These are phyloP conservation scores for Sphaerulina vaccinii DNA, from an alignment of 2,329 filamentous ascomycete genomes.

Conservation along the genomic window DNA sequence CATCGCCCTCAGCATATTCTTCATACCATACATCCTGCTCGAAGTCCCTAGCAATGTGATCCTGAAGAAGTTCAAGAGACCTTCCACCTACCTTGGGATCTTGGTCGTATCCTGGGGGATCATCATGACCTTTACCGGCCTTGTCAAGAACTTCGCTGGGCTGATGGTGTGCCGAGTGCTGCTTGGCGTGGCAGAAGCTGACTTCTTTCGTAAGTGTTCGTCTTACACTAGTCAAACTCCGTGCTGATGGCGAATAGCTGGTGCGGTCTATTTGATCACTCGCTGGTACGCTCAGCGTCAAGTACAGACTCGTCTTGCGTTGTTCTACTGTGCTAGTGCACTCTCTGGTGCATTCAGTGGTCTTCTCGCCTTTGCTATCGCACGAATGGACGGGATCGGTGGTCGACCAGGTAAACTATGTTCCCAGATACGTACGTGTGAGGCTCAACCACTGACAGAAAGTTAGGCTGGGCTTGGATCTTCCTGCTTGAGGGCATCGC, in stretches of 20 bases:
- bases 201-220: constrained; percentile 23
- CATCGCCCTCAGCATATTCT: constrained; percentile 39
- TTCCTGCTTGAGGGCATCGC: constrained; percentile 59
- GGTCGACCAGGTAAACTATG: constrained; percentile 25
- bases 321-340: constrained; percentile 27
- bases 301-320: constrained; percentile 26
- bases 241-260: neutral
- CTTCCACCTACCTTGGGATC: constrained; percentile 30
- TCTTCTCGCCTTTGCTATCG: constrained; percentile 30
- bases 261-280: constrained; percentile 21
- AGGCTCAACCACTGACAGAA: no score
- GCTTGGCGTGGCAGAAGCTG: constrained; percentile 28
- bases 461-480: constrained; percentile 43
- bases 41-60: constrained; percentile 37
- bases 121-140: constrained; percentile 30
- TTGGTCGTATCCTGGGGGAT: constrained; percentile 32
- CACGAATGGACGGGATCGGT: constrained; percentile 42
- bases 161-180: constrained; percentile 25
- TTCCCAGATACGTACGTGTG: no score
- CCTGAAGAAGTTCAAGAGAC: constrained; percentile 31
- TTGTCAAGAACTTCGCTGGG: constrained; percentile 30
- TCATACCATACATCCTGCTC: constrained; percentile 40
- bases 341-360: constrained; percentile 28
- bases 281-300: constrained; percentile 26
- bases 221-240: constrained; percentile 4